These are phyloP conservation scores for Huntiella omanensis DNA, from an alignment of 2,329 filamentous ascomycete genomes.

Conservation along the genomic window DNA sequence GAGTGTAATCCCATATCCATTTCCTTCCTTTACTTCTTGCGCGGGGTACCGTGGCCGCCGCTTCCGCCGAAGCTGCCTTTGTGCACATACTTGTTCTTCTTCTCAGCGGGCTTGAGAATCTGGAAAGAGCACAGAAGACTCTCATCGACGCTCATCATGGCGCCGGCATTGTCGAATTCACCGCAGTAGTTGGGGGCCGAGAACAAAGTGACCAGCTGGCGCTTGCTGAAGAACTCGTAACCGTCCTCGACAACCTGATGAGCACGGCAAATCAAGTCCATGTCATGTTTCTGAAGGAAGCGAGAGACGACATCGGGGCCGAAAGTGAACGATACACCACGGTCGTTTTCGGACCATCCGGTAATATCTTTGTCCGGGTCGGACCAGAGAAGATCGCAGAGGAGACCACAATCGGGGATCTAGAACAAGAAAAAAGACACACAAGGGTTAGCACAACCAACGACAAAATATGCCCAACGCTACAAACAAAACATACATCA, in stretches of 20 bases:
- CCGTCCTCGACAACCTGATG: conserved; percentile 98
- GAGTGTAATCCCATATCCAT: neutral
- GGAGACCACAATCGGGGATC: conserved; percentile 94
- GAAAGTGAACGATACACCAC: conserved; percentile 96
- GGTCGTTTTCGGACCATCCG: conserved; percentile 97
- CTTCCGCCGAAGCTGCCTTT: conserved; percentile 43
- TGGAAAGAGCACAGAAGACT: conserved; percentile 98
- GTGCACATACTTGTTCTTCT: conserved; percentile 98
- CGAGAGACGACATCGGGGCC: conserved; percentile 92
- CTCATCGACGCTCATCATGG: conserved; percentile 99
- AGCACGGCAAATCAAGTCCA: conserved; percentile 97
- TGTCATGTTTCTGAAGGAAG: conserved; percentile 97
- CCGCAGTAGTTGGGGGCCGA: conserved; percentile 98
- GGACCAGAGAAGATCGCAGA: conserved; percentile 96
- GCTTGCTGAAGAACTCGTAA: conserved; percentile 99
- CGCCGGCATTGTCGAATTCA: conserved; percentile 97
- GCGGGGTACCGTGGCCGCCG: conserved; percentile 12
- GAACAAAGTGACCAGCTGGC: conserved; percentile 92
- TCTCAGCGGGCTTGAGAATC: conserved; percentile 99
- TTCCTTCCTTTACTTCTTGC: conserved; percentile 12
- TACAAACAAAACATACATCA: conserved; percentile 52
- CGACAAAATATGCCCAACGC: neutral
- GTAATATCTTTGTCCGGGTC: conserved; percentile 99
- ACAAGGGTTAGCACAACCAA: neutral
- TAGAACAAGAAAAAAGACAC: conserved; percentile 21